Evolutionary conservation across 345 rosid species (phyloP).

Genomic region (Laguncularia racemosa): DNA sequence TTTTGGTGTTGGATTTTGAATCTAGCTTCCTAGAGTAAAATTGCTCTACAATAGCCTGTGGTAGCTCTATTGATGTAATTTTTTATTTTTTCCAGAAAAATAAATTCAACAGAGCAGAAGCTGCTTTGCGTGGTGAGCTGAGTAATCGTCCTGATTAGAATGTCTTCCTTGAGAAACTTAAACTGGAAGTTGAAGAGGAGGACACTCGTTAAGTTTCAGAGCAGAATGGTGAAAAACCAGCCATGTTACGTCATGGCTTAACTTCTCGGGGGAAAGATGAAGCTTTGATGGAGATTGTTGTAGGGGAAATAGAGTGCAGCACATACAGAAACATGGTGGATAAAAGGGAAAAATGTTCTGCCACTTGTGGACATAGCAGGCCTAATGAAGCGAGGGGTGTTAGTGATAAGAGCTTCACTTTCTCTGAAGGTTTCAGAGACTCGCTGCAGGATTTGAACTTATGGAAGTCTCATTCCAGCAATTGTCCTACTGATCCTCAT

Average conservation of each 20-base stretch:
- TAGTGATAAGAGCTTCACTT: conserved; percentile 38
- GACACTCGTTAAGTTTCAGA: conserved; percentile 31
- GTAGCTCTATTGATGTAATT: conserved; percentile 54
- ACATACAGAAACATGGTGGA: conserved; percentile 46
- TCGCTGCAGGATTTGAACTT: conserved; percentile 39
- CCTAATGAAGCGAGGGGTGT: conserved; percentile 26
- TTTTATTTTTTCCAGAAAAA: conserved; percentile 22
- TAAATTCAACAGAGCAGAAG: conserved; percentile 83
- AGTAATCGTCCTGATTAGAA: conserved; percentile 58
- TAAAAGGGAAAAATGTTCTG: conserved; percentile 44
- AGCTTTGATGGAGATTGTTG: conserved; percentile 68
- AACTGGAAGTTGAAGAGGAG: conserved; percentile 27
- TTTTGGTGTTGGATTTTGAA: no score
- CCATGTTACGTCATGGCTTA: conserved; percentile 19
- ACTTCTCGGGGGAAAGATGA: conserved; percentile 37
- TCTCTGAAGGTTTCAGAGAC: conserved; percentile 48
- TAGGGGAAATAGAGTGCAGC: conserved; percentile 79
- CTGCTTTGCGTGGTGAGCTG: conserved; percentile 87
- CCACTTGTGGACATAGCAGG: conserved; percentile 35
- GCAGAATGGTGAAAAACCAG: conserved; percentile 25
- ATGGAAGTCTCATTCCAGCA: conserved; percentile 43
- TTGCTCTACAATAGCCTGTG: conserved; percentile 50
- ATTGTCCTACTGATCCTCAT: conserved; percentile 33
- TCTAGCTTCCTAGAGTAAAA: conserved; percentile 4
- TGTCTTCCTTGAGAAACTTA: conserved; percentile 58